Evolutionary conservation across 208 protist genomes (phyloP).

Genomic region (Crithidia expoeki): DNA sequence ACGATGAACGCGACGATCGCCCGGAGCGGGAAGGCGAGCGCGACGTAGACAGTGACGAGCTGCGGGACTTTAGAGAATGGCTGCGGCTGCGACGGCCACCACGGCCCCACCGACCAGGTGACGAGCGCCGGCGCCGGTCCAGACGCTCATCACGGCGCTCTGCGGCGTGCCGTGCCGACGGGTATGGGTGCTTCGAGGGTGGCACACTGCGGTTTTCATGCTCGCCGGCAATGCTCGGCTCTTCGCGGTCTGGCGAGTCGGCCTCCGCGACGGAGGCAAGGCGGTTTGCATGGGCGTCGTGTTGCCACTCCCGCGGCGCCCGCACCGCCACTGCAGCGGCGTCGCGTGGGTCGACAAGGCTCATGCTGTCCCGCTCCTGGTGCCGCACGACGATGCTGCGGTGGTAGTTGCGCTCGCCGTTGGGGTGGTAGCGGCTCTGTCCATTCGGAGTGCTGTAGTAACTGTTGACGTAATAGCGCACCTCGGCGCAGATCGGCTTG

Average conservation of each 20-base stretch:
- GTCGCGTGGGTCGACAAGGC: not conserved
- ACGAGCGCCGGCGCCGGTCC: not conserved
- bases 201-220: not conserved
- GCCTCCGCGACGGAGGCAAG: conserved; percentile 10
- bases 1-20: not conserved
- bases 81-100: not conserved
- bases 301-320: conserved; percentile 34
- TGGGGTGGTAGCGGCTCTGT: conserved; percentile 14
- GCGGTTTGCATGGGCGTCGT: conserved; percentile 16
- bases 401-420: conserved; percentile 34
- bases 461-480: conserved; percentile 39
- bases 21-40: conserved; percentile 7
- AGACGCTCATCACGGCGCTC: not conserved
- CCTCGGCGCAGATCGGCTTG: conserved; percentile 36
- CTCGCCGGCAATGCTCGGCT: not conserved
- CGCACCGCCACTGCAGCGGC: not conserved
- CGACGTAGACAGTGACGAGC: not conserved
- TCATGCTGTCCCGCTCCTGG: conserved; percentile 16
- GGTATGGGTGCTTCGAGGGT: not conserved
- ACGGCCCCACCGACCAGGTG: not conserved
- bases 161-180: not conserved
- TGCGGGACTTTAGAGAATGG: too few species aligned
- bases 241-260: not conserved
- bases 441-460: conserved; percentile 29
- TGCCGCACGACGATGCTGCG: conserved; percentile 27